These are phyloP conservation scores for Cladosporium velox DNA, from an alignment of 2,329 filamentous ascomycete species.

Conservation along the genomic window DNA sequence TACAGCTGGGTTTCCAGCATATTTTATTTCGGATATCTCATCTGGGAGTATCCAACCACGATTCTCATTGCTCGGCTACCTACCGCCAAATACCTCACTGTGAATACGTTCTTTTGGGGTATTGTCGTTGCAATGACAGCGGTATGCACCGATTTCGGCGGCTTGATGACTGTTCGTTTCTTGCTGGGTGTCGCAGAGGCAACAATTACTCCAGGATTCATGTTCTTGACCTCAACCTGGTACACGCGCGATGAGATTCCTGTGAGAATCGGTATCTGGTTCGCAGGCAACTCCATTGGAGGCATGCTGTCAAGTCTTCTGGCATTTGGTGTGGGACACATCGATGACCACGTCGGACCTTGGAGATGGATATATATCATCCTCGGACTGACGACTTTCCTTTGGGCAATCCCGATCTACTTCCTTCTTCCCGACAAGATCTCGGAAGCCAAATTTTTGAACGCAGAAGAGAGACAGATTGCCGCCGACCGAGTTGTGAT, in stretches of 20 bases:
- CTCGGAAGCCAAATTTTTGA: slow-evolving; percentile 23
- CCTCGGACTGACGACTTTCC: slow-evolving; percentile 26
- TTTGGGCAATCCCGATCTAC: slow-evolving; percentile 25
- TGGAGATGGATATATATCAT: slow-evolving; percentile 40
- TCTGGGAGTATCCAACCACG: slow-evolving; percentile 27
- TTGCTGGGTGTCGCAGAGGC: slow-evolving; percentile 41
- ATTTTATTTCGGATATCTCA: slow-evolving; percentile 28
- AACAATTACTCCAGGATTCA: slow-evolving; percentile 41
- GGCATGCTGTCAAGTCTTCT: slow-evolving; percentile 30
- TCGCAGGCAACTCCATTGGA: slow-evolving; percentile 26
- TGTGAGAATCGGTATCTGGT: slow-evolving; percentile 27
- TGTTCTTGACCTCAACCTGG: slow-evolving; percentile 43
- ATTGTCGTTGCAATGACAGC: slow-evolving; percentile 38
- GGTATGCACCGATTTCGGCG: slow-evolving; percentile 37
- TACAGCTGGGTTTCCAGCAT: slow-evolving; percentile 27
- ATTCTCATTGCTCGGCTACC: slow-evolving; percentile 26
- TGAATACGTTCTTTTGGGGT: slow-evolving; percentile 37
- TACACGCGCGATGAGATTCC: slow-evolving; percentile 39
- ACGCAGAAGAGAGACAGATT: slow-evolving; percentile 22
- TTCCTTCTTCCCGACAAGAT: slow-evolving; percentile 26
- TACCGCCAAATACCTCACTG: slow-evolving; percentile 25
- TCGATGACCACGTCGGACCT: slow-evolving; percentile 28
- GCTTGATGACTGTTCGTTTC: slow-evolving; percentile 41
- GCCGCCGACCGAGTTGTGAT: slow-evolving; percentile 23
- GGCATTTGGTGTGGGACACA: slow-evolving; percentile 32